Evolutionary conservation across 2,329 filamentous ascomycete species (phyloP), one percentile per base, ranked within the genome.

Genomic region (Mariannaea sp.): DNA sequence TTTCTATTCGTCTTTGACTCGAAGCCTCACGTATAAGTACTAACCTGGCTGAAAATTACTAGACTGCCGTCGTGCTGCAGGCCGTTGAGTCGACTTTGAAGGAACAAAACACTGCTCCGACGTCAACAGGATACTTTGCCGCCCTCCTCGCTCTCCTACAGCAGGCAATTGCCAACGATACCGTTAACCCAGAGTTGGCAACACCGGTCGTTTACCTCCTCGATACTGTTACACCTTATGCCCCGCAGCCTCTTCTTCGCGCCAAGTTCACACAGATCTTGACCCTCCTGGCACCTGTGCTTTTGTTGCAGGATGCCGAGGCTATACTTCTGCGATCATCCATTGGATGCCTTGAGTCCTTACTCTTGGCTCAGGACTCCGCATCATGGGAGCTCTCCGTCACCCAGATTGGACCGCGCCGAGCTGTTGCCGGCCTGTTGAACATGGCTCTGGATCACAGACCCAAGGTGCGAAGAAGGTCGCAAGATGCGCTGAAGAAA

Each of bases 201-300:
- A 86, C 89, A 17, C 90, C 93, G 3, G 88, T 95, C 60, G 89
- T 99, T 64, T 99, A 99, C 74, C 86, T 99, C 13, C 90, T 99
- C 77, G 93, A 99, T 74, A 80, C 96, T 62, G 84, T 97, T 64
- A 94, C 92, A 13, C 89, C 89, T 54, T 89, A 87, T 75, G 86
- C 92, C 57, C 91, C 94, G 49, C 83, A 90, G 57, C 85, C 92
- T 55, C 86, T 99, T 55, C 87, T 99, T 52, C 90, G 92, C 68
- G 89, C 91, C 62, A 97, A 97, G 73, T 99, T 99, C 77, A 88
- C 90, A 22, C 90, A 95, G 73, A 97, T 99, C 67, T 85, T 99
- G 56, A 85, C 87, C 26, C 86, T 89, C 56, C 83, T 99, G 62
- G 92, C 90, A 16, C 92, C 93, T 2, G 88, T 92, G 10, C 80